phyloP scores from a whole-genome alignment of 2,329 filamentous ascomycete species.

The Aquanectria penicillioides region DNA sequence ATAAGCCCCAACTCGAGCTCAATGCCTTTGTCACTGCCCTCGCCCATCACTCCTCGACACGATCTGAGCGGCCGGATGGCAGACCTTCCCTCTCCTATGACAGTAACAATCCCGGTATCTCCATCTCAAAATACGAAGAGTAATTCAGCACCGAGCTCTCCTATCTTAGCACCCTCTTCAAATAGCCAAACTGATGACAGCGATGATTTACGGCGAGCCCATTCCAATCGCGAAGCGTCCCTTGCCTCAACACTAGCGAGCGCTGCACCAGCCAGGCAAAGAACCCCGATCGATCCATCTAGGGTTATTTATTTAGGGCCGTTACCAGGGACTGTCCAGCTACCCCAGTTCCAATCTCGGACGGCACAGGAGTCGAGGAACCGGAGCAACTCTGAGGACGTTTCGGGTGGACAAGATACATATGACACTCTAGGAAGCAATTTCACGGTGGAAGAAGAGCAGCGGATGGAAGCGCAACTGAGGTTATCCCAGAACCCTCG shows the following conservation, averaged over 20 bases:
- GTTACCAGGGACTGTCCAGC: constrained; percentile 58
- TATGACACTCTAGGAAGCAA: constrained; percentile 65
- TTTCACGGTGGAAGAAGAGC: constrained; percentile 64
- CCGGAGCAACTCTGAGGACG: constrained; percentile 10
- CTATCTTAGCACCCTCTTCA: constrained; percentile 23
- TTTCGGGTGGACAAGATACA: constrained; percentile 19
- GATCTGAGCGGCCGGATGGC: constrained; percentile 53
- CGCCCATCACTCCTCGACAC: constrained; percentile 58
- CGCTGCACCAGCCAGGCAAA: constrained; percentile 48
- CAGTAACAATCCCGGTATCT: constrained; percentile 41
- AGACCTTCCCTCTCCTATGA: constrained; percentile 56
- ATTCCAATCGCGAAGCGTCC: constrained; percentile 19
- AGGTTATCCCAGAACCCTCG: constrained; percentile 24
- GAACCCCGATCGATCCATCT: constrained; percentile 61
- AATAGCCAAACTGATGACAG: constrained; percentile 23
- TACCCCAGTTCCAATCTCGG: constrained; percentile 35
- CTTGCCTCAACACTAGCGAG: constrained; percentile 12
- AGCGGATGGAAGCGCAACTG: constrained; percentile 38
- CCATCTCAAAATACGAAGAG: constrained; percentile 22
- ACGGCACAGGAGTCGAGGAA: constrained; percentile 1
- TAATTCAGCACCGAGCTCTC: constrained; percentile 29
- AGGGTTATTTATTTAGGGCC: constrained; percentile 65
- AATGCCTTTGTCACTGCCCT: constrained; percentile 55
- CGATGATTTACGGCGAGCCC: constrained; percentile 10
- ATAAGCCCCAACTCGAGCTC: constrained; percentile 44